Evolutionary conservation across 768 basidiomycete genomes (phyloP).

Genomic region (Tricholoma terreum): DNA sequence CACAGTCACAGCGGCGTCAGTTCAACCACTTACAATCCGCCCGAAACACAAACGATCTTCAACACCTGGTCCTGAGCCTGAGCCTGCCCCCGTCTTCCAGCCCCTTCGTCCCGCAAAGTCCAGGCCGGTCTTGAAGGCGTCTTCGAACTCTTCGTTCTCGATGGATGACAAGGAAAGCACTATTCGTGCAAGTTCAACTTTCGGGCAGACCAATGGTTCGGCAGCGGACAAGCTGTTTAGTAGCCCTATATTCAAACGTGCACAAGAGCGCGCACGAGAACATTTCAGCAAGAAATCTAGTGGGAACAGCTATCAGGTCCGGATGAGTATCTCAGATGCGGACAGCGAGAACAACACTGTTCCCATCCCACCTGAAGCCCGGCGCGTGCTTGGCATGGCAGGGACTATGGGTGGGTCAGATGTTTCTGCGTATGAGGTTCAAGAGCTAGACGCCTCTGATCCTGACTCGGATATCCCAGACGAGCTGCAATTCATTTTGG

Average conservation of each 20-base stretch:
- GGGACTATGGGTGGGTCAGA: conserved; percentile 69
- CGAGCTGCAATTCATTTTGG: conserved; percentile 67
- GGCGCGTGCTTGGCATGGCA: conserved; percentile 56
- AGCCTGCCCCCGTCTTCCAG: too few species aligned
- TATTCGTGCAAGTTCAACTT: conserved; percentile 35
- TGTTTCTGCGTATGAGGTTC: conserved; percentile 40
- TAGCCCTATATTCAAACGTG: conserved; percentile 37
- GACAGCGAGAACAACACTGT: conserved; percentile 17
- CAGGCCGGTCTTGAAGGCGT: conserved; percentile 13
- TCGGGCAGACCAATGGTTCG: conserved; percentile 27
- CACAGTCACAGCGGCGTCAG: conserved; percentile 10
- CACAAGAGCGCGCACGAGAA: conserved; percentile 19
- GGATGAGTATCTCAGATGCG: neutral
- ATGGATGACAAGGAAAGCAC: conserved; percentile 22
- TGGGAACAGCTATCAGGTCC: neutral
- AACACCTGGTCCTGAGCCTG: conserved; percentile 46
- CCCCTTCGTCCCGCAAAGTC: conserved; percentile 46
- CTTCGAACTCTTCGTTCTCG: conserved; percentile 22
- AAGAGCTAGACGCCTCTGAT: conserved; percentile 52
- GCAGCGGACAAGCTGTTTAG: conserved; percentile 14
- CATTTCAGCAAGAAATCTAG: conserved; percentile 19
- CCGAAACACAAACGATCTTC: conserved; percentile 50
- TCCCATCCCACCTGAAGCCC: conserved; percentile 47
- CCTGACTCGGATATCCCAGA: conserved; percentile 76
- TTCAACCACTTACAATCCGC: conserved; percentile 22